These are phyloP conservation scores for Graphium sp. DNA, from an alignment of 2,329 filamentous ascomycete genomes.

Conservation along the genomic window DNA sequence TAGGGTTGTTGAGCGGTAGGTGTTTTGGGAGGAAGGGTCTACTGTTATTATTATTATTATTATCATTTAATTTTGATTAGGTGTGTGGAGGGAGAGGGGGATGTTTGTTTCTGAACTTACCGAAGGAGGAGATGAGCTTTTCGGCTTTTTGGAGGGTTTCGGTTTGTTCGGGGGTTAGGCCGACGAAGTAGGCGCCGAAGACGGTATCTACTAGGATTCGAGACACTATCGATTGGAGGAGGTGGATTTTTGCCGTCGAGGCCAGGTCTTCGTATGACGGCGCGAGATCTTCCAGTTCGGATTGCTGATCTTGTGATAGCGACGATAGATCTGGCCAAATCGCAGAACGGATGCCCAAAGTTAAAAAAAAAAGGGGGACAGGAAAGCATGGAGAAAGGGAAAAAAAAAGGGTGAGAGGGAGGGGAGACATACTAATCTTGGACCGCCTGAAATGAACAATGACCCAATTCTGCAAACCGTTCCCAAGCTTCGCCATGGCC, in stretches of 20 bases:
- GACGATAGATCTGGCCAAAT: constrained; percentile 22
- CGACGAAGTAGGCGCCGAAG: constrained; percentile 47
- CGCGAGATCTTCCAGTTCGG: constrained; percentile 28
- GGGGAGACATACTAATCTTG: constrained; percentile 30
- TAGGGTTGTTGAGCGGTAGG: constrained; percentile 51
- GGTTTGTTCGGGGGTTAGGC: constrained; percentile 36
- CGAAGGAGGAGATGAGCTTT: constrained; percentile 17
- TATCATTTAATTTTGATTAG: background rate
- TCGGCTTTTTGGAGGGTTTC: constrained; percentile 31
- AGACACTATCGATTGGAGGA: constrained; percentile 46
- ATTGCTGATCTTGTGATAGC: constrained; percentile 20
- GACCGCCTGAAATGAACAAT: constrained; percentile 50
- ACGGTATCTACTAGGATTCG: constrained; percentile 41
- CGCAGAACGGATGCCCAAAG: background rate
- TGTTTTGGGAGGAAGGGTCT: constrained; percentile 27
- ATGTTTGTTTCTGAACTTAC: constrained; percentile 7
- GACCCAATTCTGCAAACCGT: constrained; percentile 59
- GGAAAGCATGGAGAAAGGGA: background rate
- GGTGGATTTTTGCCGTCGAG: constrained; percentile 36
- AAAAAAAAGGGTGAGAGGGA: background rate
- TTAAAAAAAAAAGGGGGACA: background rate
- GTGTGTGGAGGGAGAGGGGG: constrained; percentile 2
- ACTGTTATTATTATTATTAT: constrained; percentile 1
- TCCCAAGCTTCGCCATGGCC: constrained; percentile 41
- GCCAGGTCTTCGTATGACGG: constrained; percentile 41